A percentile compares a stretch with the other conserved stretches of the same genome.
These are phyloP conservation scores for Cutaneotrichosporon cavernicola DNA, from an alignment of 1,284 basidiomycete species.

Conservation along the genomic window DNA sequence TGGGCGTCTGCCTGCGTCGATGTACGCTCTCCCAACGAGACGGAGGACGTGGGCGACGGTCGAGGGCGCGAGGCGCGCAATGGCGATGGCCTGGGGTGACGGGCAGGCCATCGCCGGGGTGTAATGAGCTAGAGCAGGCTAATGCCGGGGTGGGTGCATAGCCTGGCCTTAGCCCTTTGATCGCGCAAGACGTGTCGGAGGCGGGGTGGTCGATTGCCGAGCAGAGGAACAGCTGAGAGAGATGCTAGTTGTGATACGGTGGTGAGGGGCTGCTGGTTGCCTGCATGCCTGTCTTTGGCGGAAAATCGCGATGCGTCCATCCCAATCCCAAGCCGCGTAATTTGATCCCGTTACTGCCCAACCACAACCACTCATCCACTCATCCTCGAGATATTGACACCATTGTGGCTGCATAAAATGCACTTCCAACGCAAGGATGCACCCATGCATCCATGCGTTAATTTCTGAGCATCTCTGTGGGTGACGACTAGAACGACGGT, in stretches of 20 bases:
- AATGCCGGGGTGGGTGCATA: constrained; percentile 2
- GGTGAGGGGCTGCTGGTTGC: neutral
- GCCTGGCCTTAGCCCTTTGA: constrained; percentile 1
- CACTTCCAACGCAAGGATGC: too few species aligned
- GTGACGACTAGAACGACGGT: too few species aligned
- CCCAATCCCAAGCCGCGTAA: neutral
- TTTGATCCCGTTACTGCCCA: neutral
- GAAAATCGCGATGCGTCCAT: neutral
- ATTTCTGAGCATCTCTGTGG: too few species aligned
- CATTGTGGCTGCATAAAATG: too few species aligned
- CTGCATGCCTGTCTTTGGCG: neutral
- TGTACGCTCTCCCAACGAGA: constrained; percentile 24
- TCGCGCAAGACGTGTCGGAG: neutral
- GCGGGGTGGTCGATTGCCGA: neutral
- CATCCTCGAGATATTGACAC: too few species aligned
- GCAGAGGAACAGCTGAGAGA: neutral
- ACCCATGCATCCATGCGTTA: too few species aligned
- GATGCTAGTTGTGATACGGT: neutral
- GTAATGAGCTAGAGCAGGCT: constrained; percentile 4
- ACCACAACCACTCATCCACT: neutral
- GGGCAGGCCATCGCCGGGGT: constrained; percentile 27
- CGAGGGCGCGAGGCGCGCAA: constrained; percentile 22
- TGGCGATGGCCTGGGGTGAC: constrained; percentile 24
- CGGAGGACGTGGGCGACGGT: constrained; percentile 23
- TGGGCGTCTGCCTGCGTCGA: constrained; percentile 11